Evolutionary conservation across 306 rosid genomes (phyloP).

Genomic region (Vicia villosa): DNA sequence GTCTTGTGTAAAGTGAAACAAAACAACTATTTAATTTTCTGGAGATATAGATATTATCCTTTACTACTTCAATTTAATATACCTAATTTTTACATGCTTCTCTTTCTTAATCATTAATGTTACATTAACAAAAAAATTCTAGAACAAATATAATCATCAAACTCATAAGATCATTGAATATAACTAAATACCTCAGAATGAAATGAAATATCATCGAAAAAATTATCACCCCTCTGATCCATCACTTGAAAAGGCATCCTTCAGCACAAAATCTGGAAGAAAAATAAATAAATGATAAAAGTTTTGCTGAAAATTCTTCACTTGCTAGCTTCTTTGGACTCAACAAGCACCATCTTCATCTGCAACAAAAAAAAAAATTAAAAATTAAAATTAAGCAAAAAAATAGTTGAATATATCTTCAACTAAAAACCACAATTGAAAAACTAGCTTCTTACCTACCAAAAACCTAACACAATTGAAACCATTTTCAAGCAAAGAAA

Average conservation of each 20-base stretch:
- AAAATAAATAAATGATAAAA: not conserved
- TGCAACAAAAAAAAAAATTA: conserved; percentile 24
- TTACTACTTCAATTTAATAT: not conserved
- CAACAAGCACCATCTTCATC: conserved; percentile 35
- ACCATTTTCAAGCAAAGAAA: conserved; percentile 40
- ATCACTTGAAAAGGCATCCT: conserved; percentile 74
- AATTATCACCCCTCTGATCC: conserved; percentile 68
- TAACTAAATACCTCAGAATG: conserved; percentile 54
- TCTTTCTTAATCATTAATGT: conserved; percentile 5
- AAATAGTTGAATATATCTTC: conserved; percentile 31
- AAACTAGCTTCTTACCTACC: conserved; percentile 64
- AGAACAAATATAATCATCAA: conserved; percentile 5
- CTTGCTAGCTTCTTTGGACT: conserved; percentile 33
- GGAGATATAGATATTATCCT: not conserved
- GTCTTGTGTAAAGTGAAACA: conserved; percentile 5
- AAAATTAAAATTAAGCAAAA: conserved; percentile 7
- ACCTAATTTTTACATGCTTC: not conserved
- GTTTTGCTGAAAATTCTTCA: conserved; percentile 33
- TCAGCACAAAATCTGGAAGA: conserved; percentile 38
- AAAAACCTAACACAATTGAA: conserved; percentile 48
- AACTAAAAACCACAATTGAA: conserved; percentile 31
- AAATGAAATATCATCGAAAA: conserved; percentile 61
- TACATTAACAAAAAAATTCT: not conserved
- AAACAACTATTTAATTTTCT: not conserved
- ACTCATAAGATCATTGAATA: conserved; percentile 1